phyloP scores from a whole-genome alignment of 2,329 filamentous ascomycete genomes.

The Trichoderma lentiforme region DNA sequence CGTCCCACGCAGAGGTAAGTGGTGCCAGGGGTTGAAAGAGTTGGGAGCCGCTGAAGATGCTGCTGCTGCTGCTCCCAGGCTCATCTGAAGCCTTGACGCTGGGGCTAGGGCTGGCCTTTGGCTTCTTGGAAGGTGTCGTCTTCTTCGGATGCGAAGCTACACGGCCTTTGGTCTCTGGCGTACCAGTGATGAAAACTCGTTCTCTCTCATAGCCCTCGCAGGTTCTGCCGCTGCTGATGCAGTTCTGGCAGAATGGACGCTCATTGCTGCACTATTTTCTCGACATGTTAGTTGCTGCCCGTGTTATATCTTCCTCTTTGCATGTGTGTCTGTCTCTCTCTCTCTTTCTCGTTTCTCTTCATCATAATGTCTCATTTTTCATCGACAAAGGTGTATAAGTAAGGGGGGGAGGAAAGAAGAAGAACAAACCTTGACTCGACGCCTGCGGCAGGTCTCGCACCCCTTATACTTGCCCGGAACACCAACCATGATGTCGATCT shows the following conservation, averaged over 20 bases:
- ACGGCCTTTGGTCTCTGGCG: conserved; percentile 50
- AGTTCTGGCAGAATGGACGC: conserved; percentile 59
- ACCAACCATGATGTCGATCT: conserved; percentile 51
- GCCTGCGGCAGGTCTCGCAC: conserved; percentile 58
- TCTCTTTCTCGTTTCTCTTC: not conserved
- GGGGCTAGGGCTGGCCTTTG: conserved; percentile 22
- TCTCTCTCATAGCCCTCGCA: conserved; percentile 63
- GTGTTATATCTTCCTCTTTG: not conserved
- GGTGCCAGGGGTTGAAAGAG: conserved; percentile 38
- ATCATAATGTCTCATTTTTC: not conserved
- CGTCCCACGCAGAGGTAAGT: conserved; percentile 50
- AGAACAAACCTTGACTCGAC: conserved; percentile 53
- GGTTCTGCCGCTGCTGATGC: conserved; percentile 51
- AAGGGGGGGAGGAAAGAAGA: not conserved
- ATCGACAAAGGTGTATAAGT: not conserved
- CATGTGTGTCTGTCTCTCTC: not conserved
- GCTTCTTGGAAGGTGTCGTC: conserved; percentile 33
- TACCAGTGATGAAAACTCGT: conserved; percentile 63
- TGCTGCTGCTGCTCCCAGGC: conserved; percentile 20
- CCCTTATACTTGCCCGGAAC: conserved; percentile 63
- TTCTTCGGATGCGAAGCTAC: conserved; percentile 56
- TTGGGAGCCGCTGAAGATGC: conserved; percentile 21
- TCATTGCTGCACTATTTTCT: conserved; percentile 56
- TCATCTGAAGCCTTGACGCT: conserved; percentile 23
- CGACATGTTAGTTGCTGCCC: not conserved